A percentile compares a stretch with the other conserved stretches of the same genome.
Evolutionary conservation across 306 rosid genomes (phyloP).

Genomic region (Cicer bijugum): DNA sequence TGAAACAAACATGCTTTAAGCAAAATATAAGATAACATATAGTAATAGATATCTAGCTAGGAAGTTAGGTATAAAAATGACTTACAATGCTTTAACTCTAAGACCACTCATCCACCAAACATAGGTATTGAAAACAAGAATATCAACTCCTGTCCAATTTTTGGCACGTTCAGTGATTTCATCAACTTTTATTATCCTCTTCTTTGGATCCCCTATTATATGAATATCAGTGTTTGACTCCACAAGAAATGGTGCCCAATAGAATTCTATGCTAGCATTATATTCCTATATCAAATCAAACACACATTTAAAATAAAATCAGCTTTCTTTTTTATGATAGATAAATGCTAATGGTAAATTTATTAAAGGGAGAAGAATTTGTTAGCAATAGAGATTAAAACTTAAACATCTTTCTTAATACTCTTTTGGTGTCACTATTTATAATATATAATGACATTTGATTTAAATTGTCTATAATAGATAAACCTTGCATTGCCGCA

Average conservation of each 20-base stretch:
- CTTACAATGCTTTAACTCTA: constrained; percentile 73
- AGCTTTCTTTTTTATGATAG: constrained; percentile 1
- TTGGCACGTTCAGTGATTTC: constrained; percentile 71
- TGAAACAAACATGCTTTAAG: no score
- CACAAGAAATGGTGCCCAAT: constrained; percentile 95
- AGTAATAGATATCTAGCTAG: not conserved
- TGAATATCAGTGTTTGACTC: constrained; percentile 82
- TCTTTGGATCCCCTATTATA: constrained; percentile 76
- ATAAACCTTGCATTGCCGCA: no score
- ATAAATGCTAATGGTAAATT: no score
- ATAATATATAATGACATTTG: not conserved
- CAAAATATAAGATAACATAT: not conserved
- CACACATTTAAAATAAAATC: not conserved
- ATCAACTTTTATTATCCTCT: constrained; percentile 87
- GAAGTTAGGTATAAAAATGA: constrained; percentile 18
- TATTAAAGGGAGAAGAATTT: no score
- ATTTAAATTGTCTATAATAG: not conserved
- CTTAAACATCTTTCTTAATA: no score
- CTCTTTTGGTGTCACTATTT: no score
- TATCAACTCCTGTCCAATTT: constrained; percentile 82
- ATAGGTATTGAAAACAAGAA: constrained; percentile 83
- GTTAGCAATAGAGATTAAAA: no score
- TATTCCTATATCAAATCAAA: constrained; percentile 58
- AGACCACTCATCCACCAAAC: constrained; percentile 98
- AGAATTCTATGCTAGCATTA: constrained; percentile 82